These are phyloP conservation scores for Colletotrichum camelliae DNA, from an alignment of 2,329 filamentous ascomycete species.

Conservation along the genomic window DNA sequence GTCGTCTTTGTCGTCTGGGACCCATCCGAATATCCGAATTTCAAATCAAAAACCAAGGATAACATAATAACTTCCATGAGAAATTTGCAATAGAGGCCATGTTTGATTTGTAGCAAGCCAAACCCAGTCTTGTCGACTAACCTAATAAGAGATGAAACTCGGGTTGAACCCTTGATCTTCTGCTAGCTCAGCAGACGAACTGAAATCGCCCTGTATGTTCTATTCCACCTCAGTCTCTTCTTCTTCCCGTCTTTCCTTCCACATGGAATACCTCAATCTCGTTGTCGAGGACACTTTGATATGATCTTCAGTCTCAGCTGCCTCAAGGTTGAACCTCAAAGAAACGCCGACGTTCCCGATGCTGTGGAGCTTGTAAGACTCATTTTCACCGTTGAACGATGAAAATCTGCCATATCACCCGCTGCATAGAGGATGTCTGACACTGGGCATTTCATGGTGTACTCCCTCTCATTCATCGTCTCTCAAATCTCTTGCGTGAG, in stretches of 20 bases:
- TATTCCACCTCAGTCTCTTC: background rate
- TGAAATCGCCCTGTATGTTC: background rate
- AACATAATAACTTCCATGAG: no score
- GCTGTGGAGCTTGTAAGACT: background rate
- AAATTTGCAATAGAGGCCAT: no score
- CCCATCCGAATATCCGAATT: no score
- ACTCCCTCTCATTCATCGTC: background rate
- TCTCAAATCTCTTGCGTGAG: background rate
- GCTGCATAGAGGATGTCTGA: background rate
- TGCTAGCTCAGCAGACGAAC: background rate
- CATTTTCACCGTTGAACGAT: background rate
- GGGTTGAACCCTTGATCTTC: background rate
- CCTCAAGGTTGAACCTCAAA: rapidly evolving
- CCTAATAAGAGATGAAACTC: background rate
- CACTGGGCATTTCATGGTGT: background rate
- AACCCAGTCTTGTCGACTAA: background rate
- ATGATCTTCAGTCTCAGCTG: background rate
- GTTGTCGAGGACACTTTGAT: rapidly evolving
- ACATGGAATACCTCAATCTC: background rate
- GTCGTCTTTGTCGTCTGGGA: background rate
- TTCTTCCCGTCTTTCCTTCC: background rate
- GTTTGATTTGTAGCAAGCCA: no score
- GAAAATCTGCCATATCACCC: background rate
- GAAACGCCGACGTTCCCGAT: rapidly evolving
- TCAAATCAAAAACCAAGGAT: no score